Base-by-base conservation (phyloP, 257 asterid genomes). In the Knoxia roxburghii region DNA sequence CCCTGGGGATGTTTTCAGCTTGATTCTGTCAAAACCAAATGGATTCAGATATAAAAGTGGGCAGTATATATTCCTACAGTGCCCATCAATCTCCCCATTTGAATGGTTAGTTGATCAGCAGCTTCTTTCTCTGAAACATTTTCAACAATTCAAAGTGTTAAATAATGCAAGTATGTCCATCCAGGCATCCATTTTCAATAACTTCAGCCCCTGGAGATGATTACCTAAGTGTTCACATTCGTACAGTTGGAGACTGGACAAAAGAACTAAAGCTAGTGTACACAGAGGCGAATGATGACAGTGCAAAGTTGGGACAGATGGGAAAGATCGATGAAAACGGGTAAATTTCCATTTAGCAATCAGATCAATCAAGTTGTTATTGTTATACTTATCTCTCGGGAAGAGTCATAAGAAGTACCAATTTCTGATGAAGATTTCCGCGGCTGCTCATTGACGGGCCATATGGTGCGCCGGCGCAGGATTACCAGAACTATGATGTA, bases 111-210 rank as follows among this genome's bases (percentile, higher is more conserved):
- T 48, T 20, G 11, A 17, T 57, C 49, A 40, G 33, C 30, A 24
- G 8, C 15, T 53, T 57, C 30, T 55, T 54, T 39, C 58, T 14
- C 35, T 14, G 48, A 43, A 40, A 27, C 29, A 10, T 41, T 17
- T 6, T 14, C 10, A 7, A 33, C 33, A 20, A 43, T 45, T 35
- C 50, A 7, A 48, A 66, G n/a, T 57, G 10, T 40, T 39, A 49
- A 41, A 60, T 4, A 6, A 46, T 12, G n/a, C 61, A 39, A 21
- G 20, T 15, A 6, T 29, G 43, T 61, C 57, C 52, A 45, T 74
- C 59, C 88, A 91, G 98, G 96, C 98, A 91, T 80, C 98, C 98
- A 64, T 91, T 91, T 89, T 91, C 98, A 61, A 80, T 91, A 45
- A 91, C 96, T 70, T 91, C 98, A 75, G 98, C 98, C 61, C 98